Conservation (phyloP, 1,284 basidiomycete genomes). For the Ceratobasidium sp. region DNA sequence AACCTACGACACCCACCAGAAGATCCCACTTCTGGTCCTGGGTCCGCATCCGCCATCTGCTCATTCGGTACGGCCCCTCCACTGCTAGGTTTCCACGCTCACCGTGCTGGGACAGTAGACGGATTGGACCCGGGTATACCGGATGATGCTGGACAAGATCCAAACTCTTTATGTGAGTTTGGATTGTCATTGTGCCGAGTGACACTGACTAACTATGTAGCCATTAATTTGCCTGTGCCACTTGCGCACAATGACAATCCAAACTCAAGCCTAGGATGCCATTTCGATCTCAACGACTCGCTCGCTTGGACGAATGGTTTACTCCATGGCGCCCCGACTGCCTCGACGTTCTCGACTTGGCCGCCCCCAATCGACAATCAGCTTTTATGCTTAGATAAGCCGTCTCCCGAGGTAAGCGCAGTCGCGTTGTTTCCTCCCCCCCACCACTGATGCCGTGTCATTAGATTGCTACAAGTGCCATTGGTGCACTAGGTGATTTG, state of each 20-base stretch:
- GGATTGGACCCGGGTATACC: too few species aligned
- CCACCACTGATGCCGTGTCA: neutral
- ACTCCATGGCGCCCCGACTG: too few species aligned
- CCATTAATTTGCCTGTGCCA: neutral
- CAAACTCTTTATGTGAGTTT: constrained; percentile 8
- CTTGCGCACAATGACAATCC: constrained; percentile 15
- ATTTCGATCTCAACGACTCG: neutral
- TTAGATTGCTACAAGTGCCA: neutral
- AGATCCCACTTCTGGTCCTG: too few species aligned
- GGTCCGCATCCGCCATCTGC: too few species aligned
- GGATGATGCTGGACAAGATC: neutral
- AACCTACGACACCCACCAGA: too few species aligned
- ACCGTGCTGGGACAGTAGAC: neutral
- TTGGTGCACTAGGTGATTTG: neutral
- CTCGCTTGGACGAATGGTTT: neutral
- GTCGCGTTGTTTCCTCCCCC: too few species aligned
- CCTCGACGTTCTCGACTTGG: neutral
- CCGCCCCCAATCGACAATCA: neutral
- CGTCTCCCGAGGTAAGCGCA: neutral
- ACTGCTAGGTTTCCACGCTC: too few species aligned
- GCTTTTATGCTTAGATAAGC: neutral
- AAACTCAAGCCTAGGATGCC: constrained; percentile 18
- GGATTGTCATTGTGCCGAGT: constrained; percentile 23
- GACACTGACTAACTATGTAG: constrained; percentile 2
- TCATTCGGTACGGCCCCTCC: too few species aligned